A percentile compares a stretch with the other conserved stretches of the same genome.
phyloP scores from a whole-genome alignment of 768 basidiomycete genomes.

The Hemileccinum impolitum region DNA sequence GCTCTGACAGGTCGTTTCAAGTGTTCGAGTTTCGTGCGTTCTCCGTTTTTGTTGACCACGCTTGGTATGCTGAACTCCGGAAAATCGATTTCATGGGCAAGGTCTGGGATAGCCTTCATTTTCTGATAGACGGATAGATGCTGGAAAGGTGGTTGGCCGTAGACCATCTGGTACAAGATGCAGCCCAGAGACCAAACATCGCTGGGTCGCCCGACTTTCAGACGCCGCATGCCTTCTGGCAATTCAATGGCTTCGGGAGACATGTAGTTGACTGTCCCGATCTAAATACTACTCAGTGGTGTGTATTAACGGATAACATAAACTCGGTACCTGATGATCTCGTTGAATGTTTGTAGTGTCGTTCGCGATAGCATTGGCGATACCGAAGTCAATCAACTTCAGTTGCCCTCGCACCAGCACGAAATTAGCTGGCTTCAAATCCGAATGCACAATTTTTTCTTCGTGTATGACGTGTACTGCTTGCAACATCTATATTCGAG shows the following conservation, averaged over 20 bases:
- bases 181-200: conserved; percentile 99
- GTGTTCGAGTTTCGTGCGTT: conserved; percentile 57
- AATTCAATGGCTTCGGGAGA: conserved; percentile 94
- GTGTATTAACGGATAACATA: neutral
- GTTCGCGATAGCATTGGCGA: conserved; percentile 97
- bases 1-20: conserved; percentile 65
- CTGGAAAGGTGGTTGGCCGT: conserved; percentile 90
- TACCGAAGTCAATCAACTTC: conserved; percentile 99
- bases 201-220: conserved; percentile 93
- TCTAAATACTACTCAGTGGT: conserved; percentile 40
- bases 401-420: conserved; percentile 92
- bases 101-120: conserved; percentile 91
- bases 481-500: conserved; percentile 77
- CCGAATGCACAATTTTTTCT: conserved; percentile 98
- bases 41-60: conserved; percentile 34
- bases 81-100: conserved; percentile 73
- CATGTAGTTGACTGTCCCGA: conserved; percentile 99
- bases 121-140: conserved; percentile 81
- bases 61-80: conserved; percentile 59
- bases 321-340: conserved; percentile 74
- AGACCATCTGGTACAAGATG: conserved; percentile 98
- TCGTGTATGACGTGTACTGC: conserved; percentile 98
- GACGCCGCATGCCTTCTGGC: conserved; percentile 78
- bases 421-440: conserved; percentile 98
- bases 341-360: conserved; percentile 98